Evolutionary conservation across 257 asterid genomes (phyloP), one percentile per base, ranked within the genome.

Genomic region (Solanum pinnatisectum): DNA sequence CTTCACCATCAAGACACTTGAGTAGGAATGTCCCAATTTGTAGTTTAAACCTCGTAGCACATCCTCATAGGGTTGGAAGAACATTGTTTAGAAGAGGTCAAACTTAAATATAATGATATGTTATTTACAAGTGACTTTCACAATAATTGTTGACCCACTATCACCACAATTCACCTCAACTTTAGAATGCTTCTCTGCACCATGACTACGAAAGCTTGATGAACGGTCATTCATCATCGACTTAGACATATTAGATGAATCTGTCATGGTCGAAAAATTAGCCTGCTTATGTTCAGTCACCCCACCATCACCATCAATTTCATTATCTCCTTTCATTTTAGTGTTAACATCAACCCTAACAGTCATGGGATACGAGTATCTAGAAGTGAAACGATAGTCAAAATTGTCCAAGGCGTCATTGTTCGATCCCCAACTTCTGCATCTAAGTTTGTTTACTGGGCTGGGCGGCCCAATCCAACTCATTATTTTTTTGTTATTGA

Each of bases 1-100:
- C 93, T 89, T 95, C 98, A 10, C 95, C 98, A 3, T 96, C 98
- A 81, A 95, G 90, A 91, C 95, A 93, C 93, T 95, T 95, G 91
- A 96, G 96, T 60, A 95, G 97, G 90, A 96, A 94, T 12, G 92
- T 91, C 63, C 95, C 99, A 4, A 74, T 83, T 52, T 90, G 94
- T 42, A 96, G 93, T 84, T 90, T 90, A 92, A 95, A 95, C 90
- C 98, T 93, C 90, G 85, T 93, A 3, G 94, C 96, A 86, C 92
- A 90, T 94, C 97, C 88, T 93, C 97, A 23, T 93, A 94, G 60
- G 95, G 91, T 76, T 91, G 92, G 49, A 85, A 40, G 87, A 93
- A 94, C 36, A 98, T 98, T 11, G 74, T 85, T 18, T 90, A 89
- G 25, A 91, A 89, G 25, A 91, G 91, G 87, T 93, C 94, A 20